Evolutionary conservation across 805 yeast genomes (phyloP).

Genomic region (Starmerella vaccinii): DNA sequence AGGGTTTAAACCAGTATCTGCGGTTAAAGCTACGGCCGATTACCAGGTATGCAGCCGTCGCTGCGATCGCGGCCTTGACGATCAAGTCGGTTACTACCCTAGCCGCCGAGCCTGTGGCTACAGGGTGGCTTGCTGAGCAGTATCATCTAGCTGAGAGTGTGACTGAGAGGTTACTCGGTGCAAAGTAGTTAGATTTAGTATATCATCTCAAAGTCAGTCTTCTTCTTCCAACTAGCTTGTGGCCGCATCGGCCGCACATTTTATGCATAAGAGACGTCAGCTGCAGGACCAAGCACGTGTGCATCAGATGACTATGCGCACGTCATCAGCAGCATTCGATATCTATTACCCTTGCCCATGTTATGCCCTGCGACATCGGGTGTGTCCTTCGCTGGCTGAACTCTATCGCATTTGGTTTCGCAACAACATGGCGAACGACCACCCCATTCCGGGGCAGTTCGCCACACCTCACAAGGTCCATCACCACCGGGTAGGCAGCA

Average conservation of each 20-base stretch:
- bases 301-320: not conserved
- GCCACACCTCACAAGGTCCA: not conserved
- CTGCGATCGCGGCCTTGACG: not conserved
- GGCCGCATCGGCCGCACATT: not conserved
- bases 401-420: not conserved
- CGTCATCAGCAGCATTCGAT: slow-evolving; percentile 1
- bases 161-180: not conserved
- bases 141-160: slow-evolving; percentile 9
- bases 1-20: slow-evolving; percentile 14
- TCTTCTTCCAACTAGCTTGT: no score
- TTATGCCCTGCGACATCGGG: no score
- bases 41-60: not conserved
- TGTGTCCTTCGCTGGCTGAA: not conserved
- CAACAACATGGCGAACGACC: not conserved
- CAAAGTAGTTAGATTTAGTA: no score
- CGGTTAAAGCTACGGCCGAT: not conserved
- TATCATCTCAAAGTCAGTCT: no score
- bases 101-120: slow-evolving; percentile 2
- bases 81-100: slow-evolving; percentile 7
- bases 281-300: not conserved
- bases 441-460: not conserved
- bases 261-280: not conserved
- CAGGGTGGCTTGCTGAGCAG: slow-evolving; percentile 22
- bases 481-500: slow-evolving; percentile 14
- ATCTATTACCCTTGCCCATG: not conserved